A percentile compares a stretch with the other conserved stretches of the same genome.
Evolutionary conservation across 1,139 yeast species (phyloP).

Genomic region (Entelexis sorbosivorans): DNA sequence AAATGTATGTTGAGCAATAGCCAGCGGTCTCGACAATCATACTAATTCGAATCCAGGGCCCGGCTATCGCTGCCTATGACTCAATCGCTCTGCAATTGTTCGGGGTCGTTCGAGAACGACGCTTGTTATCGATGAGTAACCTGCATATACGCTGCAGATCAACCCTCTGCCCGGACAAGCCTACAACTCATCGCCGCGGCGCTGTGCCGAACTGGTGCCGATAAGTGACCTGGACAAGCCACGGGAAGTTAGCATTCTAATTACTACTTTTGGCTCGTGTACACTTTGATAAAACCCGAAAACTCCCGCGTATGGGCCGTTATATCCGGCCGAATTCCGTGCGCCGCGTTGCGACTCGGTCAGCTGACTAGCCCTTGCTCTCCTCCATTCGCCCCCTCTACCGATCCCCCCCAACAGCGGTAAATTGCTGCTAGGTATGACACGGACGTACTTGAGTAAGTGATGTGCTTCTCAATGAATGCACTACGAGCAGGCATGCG

Average conservation of each 20-base stretch:
- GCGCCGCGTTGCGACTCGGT: not conserved
- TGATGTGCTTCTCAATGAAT: not conserved
- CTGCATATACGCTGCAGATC: slow-evolving; percentile 1
- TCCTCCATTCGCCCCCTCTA: not conserved
- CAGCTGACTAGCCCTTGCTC: not conserved
- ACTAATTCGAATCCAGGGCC: not conserved
- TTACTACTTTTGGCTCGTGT: too few species aligned
- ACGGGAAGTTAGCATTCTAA: too few species aligned
- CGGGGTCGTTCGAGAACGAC: slow-evolving; percentile 3
- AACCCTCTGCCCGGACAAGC: not conserved
- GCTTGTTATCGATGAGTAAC: slow-evolving; percentile 6
- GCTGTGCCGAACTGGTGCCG: not conserved
- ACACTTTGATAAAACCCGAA: too few species aligned
- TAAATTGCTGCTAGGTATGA: not conserved
- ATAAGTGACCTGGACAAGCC: too few species aligned
- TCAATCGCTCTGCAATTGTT: not conserved
- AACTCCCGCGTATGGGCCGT: too few species aligned
- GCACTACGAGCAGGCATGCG: not conserved
- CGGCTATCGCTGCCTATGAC: not conserved
- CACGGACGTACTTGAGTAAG: not conserved
- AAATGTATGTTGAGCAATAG: too few species aligned
- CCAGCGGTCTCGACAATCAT: not conserved
- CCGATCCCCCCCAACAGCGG: not conserved
- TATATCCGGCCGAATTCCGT: too few species aligned
- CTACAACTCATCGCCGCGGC: not conserved